These are phyloP conservation scores for Vitis rupestris DNA, from an alignment of 164 flowering plant genomes.

Conservation along the genomic window DNA sequence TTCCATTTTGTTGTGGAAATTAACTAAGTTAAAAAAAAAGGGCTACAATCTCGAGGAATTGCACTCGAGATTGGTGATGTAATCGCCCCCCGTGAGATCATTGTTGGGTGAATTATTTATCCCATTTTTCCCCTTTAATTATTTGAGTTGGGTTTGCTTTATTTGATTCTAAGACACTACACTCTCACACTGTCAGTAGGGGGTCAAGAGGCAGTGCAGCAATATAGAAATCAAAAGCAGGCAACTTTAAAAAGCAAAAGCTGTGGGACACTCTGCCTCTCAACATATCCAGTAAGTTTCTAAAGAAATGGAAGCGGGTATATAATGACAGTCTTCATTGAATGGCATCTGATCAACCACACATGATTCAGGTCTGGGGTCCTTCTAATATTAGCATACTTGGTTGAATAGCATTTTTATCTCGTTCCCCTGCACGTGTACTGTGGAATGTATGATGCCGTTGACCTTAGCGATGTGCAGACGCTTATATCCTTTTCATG, in stretches of 20 bases:
- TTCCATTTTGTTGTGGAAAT: conserved; percentile 1
- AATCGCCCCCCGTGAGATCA: conserved; percentile 18
- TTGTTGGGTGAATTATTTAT: conserved; percentile 26
- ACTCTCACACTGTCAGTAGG: conserved; percentile 14
- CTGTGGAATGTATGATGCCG: conserved; percentile 3
- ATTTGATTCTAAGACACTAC: conserved; percentile 10
- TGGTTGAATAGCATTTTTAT: background rate
- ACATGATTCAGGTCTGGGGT: background rate
- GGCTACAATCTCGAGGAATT: conserved; percentile 29
- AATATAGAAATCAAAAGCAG: conserved; percentile 15
- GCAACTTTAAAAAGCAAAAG: conserved; percentile 29
- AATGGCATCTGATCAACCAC: background rate
- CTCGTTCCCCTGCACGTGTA: conserved; percentile 20
- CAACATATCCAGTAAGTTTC: background rate
- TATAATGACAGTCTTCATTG: background rate
- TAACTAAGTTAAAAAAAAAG: conserved; percentile 5
- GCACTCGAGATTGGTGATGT: conserved; percentile 21
- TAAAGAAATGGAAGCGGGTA: background rate
- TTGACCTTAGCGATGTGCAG: conserved; percentile 13
- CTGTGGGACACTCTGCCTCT: conserved; percentile 8
- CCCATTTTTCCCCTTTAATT: background rate
- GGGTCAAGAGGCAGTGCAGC: conserved; percentile 17
- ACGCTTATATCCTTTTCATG: background rate
- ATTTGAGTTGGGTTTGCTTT: conserved; percentile 21
- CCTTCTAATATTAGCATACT: too few relatives aligned